Base-by-base conservation (phyloP, 2,329 filamentous ascomycete genomes). In the Calonectria naviculata region DNA sequence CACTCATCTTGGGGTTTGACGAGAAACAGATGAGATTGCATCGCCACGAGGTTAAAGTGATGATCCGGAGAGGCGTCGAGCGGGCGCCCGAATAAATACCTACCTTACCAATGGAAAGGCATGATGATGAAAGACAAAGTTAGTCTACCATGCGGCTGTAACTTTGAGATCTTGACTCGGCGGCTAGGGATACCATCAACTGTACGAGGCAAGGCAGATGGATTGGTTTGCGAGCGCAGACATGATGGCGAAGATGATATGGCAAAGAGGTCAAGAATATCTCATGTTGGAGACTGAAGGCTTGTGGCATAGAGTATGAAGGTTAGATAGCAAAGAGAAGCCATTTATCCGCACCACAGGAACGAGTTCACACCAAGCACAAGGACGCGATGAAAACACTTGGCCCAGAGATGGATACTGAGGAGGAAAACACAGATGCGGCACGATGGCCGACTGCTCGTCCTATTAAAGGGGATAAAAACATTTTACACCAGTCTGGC, bases 1-100 rank as follows among this genome's bases (percentile, higher is more conserved):
- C 47, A 67, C 74, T 71, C 73, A 74, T 64, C 49, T 68, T 75
- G 72, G 74, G 71, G 67, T 58, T 73, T 67, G 66, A 66, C 66
- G 63, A 67, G 56, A 70, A 61, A 71, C 72, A 74, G 80, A 78
- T 80, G 83, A 81, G 83, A 84, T 81, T 82, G 83, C 83, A 84
- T 84, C 83, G 84, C 88, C 89, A 91, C 87, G 90, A 92, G 91
- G 91, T 93, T 93, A 91, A 93, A 93, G 90, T 90, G 87, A 90
- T 87, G 87, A 85, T 88, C 76, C 81, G 87, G 86, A 85, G 84
- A 85, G 84, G 89, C 89, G 90, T 92, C 87, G 91, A 93, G 90
- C 87, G 86, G 86, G 87, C 85, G 82, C 84, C 83, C 80, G 75
- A 82, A 83, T 79, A 82, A 81, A 83, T 83, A 80, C 76, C 74